Percentiles rank a stretch among this genome's conserved stretches.
Evolutionary conservation across 2,329 filamentous ascomycete genomes (phyloP).

Genomic region (Didymella sp.): DNA sequence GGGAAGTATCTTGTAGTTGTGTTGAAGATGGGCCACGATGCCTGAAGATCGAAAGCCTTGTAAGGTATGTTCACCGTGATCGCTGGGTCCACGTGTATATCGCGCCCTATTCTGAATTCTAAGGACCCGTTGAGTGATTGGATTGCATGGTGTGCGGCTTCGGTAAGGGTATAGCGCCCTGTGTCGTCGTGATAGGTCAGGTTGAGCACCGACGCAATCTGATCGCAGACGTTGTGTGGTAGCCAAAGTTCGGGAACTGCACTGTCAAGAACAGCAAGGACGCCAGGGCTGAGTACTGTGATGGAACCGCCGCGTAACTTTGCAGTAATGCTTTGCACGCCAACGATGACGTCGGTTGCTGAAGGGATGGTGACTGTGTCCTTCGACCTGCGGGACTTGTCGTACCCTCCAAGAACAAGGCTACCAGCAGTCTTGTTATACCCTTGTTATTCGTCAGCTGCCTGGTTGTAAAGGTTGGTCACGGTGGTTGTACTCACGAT

Average conservation of each 20-base stretch:
- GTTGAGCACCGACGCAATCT: slow-evolving; percentile 69
- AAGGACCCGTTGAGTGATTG: not conserved
- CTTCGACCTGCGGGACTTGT: slow-evolving; percentile 66
- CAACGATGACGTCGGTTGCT: slow-evolving; percentile 65
- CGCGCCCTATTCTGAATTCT: not conserved
- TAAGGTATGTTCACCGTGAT: slow-evolving; percentile 1
- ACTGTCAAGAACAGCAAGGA: slow-evolving; percentile 52
- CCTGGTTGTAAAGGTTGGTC: not conserved
- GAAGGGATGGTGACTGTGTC: slow-evolving; percentile 64
- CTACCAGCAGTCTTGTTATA: slow-evolving; percentile 48
- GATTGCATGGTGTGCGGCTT: not conserved
- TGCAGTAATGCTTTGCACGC: slow-evolving; percentile 54
- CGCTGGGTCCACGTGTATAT: not conserved
- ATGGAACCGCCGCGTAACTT: slow-evolving; percentile 45
- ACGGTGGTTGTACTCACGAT: slow-evolving; percentile 55
- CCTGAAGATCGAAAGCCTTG: not conserved
- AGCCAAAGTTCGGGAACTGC: slow-evolving; percentile 59
- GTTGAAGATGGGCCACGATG: slow-evolving; percentile 2
- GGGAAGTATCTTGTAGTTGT: slow-evolving; percentile 1
- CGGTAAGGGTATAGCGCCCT: slow-evolving; percentile 37
- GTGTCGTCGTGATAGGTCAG: slow-evolving; percentile 69
- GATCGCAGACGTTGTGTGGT: slow-evolving; percentile 63
- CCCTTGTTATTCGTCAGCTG: slow-evolving; percentile 29
- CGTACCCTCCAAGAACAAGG: slow-evolving; percentile 74
- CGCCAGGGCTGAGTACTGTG: slow-evolving; percentile 42